Conservation (phyloP, 805 yeast genomes). For the Candida orba region DNA sequence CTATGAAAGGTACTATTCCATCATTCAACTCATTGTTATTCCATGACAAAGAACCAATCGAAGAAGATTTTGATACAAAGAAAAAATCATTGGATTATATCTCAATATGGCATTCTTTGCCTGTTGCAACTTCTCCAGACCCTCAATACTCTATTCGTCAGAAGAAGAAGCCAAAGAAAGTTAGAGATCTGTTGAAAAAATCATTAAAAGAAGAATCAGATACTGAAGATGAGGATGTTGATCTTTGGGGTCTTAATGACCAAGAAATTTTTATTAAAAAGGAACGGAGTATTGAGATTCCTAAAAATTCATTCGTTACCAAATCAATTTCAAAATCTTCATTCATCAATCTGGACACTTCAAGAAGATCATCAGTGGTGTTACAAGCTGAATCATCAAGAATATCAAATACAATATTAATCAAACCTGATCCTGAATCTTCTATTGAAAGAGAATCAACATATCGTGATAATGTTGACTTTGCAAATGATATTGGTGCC, state of each 20-base stretch:
- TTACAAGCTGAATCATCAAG: constrained; percentile 1
- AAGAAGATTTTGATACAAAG: neutral
- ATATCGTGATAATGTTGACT: constrained; percentile 1
- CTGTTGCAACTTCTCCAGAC: constrained; percentile 18
- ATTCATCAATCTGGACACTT: constrained; percentile 12
- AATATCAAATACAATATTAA: neutral
- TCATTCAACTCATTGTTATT: constrained; percentile 18
- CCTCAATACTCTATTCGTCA: constrained; percentile 17
- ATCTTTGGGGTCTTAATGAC: neutral
- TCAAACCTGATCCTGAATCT: neutral
- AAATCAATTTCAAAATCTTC: constrained; percentile 20
- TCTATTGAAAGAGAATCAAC: neutral
- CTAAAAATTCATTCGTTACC: constrained; percentile 16
- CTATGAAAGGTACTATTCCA: constrained; percentile 12
- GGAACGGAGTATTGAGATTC: constrained; percentile 4
- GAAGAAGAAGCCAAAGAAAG: constrained; percentile 17
- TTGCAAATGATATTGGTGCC: neutral
- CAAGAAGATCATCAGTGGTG: constrained; percentile 16
- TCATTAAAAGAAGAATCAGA: constrained; percentile 9
- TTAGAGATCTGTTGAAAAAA: constrained; percentile 17
- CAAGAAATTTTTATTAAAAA: constrained; percentile 3
- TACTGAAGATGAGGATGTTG: constrained; percentile 4
- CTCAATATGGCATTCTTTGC: constrained; percentile 26
- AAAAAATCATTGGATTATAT: constrained; percentile 20
- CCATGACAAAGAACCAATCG: constrained; percentile 19